A percentile compares a stretch with the other conserved stretches of the same genome.
Conservation (phyloP, 768 basidiomycete genomes). For the Russula brevipes region DNA sequence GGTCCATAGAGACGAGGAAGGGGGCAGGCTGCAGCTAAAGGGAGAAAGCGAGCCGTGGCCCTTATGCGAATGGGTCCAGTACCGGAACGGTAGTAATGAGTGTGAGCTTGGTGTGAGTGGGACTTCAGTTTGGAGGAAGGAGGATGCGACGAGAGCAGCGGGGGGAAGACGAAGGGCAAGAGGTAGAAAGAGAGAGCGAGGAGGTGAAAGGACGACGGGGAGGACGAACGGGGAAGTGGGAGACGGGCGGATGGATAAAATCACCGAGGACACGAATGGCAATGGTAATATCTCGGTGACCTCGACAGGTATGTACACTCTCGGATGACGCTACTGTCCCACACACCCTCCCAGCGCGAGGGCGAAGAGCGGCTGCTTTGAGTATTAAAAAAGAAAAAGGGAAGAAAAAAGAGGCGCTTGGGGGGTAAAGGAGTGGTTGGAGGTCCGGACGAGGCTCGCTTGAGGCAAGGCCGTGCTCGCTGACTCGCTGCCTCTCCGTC, state of each 20-base stretch:
- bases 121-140: conserved; percentile 20
- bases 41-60: background rate
- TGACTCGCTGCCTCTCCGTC: background rate
- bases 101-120: conserved; percentile 8
- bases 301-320: background rate
- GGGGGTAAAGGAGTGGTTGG: background rate
- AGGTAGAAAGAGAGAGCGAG: background rate
- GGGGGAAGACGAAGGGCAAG: background rate
- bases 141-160: background rate
- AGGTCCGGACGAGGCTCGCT: background rate
- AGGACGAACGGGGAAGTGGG: conserved; percentile 10
- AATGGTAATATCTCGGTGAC: conserved; percentile 17
- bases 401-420: conserved; percentile 1
- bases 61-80: conserved; percentile 16
- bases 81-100: conserved; percentile 16
- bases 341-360: background rate
- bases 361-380: conserved; percentile 2
- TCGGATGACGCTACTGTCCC: background rate
- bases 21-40: background rate
- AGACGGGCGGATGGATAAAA: conserved; percentile 23
- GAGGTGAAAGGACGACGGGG: background rate
- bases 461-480: background rate
- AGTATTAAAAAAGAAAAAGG: background rate
- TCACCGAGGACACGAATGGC: conserved; percentile 9
- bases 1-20: conserved; percentile 12